Base-by-base conservation (phyloP, 345 rosid genomes). In the Bruguiera gymnorhiza region DNA sequence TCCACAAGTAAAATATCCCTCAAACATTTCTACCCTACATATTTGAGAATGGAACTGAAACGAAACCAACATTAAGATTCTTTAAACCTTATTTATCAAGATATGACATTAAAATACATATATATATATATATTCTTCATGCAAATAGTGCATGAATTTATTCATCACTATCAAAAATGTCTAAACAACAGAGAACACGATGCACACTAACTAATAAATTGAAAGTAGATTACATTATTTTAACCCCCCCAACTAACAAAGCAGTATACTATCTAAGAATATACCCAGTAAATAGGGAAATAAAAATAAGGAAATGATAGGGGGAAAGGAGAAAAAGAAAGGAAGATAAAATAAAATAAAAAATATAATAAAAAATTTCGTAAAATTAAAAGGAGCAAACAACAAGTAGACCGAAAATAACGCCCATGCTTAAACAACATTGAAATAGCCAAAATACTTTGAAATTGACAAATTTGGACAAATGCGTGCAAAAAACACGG, bases 141-240 rank as follows among this genome's bases (percentile, higher is more conserved):
- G 63, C 39, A 65, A 66, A 43, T 39, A 68, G 68, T 57, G 60
- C 15, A 48, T 34, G 67, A 55, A 50, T 51, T 37, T 46, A 68
- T 64, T 62, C 68, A 54, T 67, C 66, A 57, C 57, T 73, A 73
- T 50, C 51, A 32, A 32, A 58, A 65, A 75, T 72, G 78, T 58
- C 73, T 66, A 81, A 76, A 53, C 65, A 68, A 75, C 63, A 78
- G 62, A 46, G 50, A 66, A 23, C 62, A 30, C 46, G 29, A 67
- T 66, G 30, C 24, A 18, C 37, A 74, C 61, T 60, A 4, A 39
- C 56, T 60, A 7, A 53, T 61, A n/a, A 54, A 36, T 63, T 64
- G 68, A 69, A 76, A 43, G 60, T 6, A 19, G 54, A 55, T 54
- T 57, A 21, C 51, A 66, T 71, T 67, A 34, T 32, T 54, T 65